Evolutionary conservation across 129 eudicot species (phyloP), one percentile per base, ranked within the genome.

Genomic region (Glebionis coronaria): DNA sequence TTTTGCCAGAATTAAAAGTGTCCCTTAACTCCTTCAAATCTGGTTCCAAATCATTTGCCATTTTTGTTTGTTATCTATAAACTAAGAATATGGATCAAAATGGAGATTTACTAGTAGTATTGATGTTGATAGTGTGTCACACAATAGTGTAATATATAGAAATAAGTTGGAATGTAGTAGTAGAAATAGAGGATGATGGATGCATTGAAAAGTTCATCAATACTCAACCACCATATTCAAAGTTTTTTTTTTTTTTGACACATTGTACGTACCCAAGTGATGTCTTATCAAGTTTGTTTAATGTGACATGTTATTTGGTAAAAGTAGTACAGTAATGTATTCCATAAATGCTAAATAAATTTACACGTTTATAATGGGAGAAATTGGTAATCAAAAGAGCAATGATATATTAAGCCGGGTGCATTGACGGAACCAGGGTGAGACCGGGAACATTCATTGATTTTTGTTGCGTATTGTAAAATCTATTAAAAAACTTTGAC

Each of bases 1-100:
- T 91, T 63, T 79, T 83, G n/a, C 97, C 96, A 1, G 88, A 77
- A 61, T 71, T 71, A 58, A 69, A 91, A 46, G 79, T 73, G 61
- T 81, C 79, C 72, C 84, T 83, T 69, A 91, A 25, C 60, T 87
- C 88, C 59, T 79, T 77, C 55, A 88, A 53, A 9, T 83, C 85
- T 63, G 4, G 56, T 65, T 80, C 91, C 70, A 79, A 63, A 20
- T 67, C 50, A 11, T 29, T 76, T 25, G 4, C 28, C 59, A 52
- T 31, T 10, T 42, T 44, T 3, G 29, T 25, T 31, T 44, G 2
- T 40, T 25, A 23, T 23, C 25, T 16, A 19, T 49, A 23, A 25
- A 14, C 19, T n/a, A 25, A 44, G n/a, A 42, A 42, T 14, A n/a
- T 20, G 72, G 31, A 65, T 28, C 59, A 9, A 8, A 15, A 9